phyloP scores from a whole-genome alignment of 1,284 basidiomycete species.

The Malassezia dermatis region DNA sequence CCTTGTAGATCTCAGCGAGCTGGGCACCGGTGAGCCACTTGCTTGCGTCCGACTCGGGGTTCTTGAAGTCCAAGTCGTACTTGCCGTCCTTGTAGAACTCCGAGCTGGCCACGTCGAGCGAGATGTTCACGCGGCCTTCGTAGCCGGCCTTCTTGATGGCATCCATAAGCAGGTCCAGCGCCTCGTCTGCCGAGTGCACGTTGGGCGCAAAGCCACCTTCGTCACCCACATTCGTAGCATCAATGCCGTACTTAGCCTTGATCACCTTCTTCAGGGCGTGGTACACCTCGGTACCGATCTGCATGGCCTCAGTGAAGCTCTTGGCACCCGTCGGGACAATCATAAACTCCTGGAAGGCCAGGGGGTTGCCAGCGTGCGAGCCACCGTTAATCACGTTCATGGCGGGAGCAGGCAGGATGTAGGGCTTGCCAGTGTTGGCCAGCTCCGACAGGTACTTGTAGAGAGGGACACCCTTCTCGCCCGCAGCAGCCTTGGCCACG shows the following conservation, averaged over 20 bases:
- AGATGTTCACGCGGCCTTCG: slow-evolving; percentile 97
- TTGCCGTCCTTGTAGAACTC: slow-evolving; percentile 99
- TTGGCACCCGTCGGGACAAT: slow-evolving; percentile 97
- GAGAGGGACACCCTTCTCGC: slow-evolving; percentile 63
- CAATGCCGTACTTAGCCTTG: slow-evolving; percentile 96
- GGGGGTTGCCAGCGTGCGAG: slow-evolving; percentile 97
- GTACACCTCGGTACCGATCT: slow-evolving; percentile 96
- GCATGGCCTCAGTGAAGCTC: slow-evolving; percentile 91
- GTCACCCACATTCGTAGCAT: slow-evolving; percentile 96
- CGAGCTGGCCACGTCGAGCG: slow-evolving; percentile 95
- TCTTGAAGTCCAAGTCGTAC: slow-evolving; percentile 99
- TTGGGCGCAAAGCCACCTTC: slow-evolving; percentile 99
- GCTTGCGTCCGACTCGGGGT: slow-evolving; percentile 93
- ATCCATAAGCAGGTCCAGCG: slow-evolving; percentile 86
- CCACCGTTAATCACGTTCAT: slow-evolving; percentile 99
- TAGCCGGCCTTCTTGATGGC: slow-evolving; percentile 97
- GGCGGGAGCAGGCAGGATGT: slow-evolving; percentile 60
- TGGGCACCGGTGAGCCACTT: slow-evolving; percentile 85
- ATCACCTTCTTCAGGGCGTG: slow-evolving; percentile 99
- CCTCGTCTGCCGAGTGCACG: slow-evolving; percentile 90
- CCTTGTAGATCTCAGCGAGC: slow-evolving; percentile 85
- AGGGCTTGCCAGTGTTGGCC: slow-evolving; percentile 85
- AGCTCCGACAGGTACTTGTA: slow-evolving; percentile 94
- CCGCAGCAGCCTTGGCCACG: slow-evolving; percentile 79
- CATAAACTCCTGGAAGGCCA: slow-evolving; percentile 84